These are phyloP conservation scores for Paecilomyces fulvus DNA, from an alignment of 2,329 filamentous ascomycete genomes.

Conservation along the genomic window DNA sequence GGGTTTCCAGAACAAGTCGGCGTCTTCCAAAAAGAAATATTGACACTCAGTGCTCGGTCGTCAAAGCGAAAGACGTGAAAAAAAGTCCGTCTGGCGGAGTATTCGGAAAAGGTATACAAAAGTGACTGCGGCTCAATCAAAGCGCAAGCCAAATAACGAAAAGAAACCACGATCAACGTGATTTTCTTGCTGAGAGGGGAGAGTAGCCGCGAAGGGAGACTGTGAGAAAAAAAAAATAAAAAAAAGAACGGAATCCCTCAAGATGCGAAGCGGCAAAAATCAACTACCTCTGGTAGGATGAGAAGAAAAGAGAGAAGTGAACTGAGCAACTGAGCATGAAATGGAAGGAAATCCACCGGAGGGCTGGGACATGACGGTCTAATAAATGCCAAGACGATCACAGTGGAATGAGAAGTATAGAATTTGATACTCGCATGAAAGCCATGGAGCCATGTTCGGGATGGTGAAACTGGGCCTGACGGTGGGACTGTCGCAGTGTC, in stretches of 20 bases:
- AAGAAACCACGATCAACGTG: slow-evolving; percentile 16
- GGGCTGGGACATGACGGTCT: slow-evolving; percentile 3
- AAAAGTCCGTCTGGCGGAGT: slow-evolving; percentile 2
- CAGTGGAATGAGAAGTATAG: slow-evolving; percentile 7
- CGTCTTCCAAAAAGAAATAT: slow-evolving; percentile 3
- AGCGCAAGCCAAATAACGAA: neutral
- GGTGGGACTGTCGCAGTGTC: slow-evolving; percentile 5
- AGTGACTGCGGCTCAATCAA: slow-evolving; percentile 1
- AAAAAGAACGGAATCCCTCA: slow-evolving; percentile 13
- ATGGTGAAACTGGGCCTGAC: slow-evolving; percentile 10
- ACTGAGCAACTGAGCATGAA: slow-evolving; percentile 3
- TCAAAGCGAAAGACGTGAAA: neutral
- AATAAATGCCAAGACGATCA: slow-evolving; percentile 6
- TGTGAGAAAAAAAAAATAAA: slow-evolving; percentile 1
- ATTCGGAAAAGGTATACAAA: neutral
- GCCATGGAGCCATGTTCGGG: slow-evolving; percentile 6
- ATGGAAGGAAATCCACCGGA: slow-evolving; percentile 8
- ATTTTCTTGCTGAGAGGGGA: slow-evolving; percentile 3
- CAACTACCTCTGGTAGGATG: slow-evolving; percentile 1
- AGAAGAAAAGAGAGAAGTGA: slow-evolving; percentile 5
- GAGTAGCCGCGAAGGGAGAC: slow-evolving; percentile 6
- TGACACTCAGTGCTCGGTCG: slow-evolving; percentile 1
- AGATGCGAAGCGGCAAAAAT: slow-evolving; percentile 1
- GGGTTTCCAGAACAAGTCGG: slow-evolving; percentile 2
- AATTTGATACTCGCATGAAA: slow-evolving; percentile 13